Evolutionary conservation across 805 yeast genomes (phyloP).

Genomic region (Kuraishia ogatae): DNA sequence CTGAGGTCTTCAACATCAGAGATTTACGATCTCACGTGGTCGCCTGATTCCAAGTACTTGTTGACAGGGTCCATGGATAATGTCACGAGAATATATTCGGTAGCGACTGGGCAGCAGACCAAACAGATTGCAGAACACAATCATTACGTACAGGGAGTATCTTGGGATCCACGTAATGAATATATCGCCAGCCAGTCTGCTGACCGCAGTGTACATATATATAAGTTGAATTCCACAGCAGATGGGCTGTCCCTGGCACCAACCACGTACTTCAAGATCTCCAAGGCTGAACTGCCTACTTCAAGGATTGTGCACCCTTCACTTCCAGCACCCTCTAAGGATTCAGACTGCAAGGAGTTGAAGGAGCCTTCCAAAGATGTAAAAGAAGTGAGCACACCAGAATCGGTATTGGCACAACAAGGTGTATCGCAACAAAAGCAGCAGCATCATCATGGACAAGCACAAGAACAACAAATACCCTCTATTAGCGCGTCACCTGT

Average conservation of each 20-base stretch:
- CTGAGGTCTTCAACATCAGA: slow-evolving; percentile 61
- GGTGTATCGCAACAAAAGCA: not conserved
- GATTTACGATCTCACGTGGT: slow-evolving; percentile 89
- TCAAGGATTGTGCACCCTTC: slow-evolving; percentile 7
- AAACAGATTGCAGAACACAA: slow-evolving; percentile 61
- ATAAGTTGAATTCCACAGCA: slow-evolving; percentile 26
- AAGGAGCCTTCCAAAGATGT: no score
- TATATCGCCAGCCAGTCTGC: slow-evolving; percentile 83
- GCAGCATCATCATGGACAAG: not conserved
- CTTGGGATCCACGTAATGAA: slow-evolving; percentile 86
- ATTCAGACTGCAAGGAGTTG: no score
- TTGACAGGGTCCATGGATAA: slow-evolving; percentile 94
- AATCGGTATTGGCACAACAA: not conserved
- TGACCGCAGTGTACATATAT: slow-evolving; percentile 75
- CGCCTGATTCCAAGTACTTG: slow-evolving; percentile 69
- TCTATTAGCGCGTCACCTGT: not conserved
- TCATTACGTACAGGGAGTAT: slow-evolving; percentile 92
- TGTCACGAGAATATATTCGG: slow-evolving; percentile 59
- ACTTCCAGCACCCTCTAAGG: no score
- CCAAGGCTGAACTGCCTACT: slow-evolving; percentile 51
- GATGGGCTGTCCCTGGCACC: slow-evolving; percentile 24
- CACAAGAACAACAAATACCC: no score
- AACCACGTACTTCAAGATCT: slow-evolving; percentile 36
- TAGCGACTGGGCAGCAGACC: slow-evolving; percentile 45
- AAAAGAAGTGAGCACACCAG: not conserved